These are phyloP conservation scores for Leccinum subrobustum DNA, from an alignment of 1,284 basidiomycete species.

Conservation along the genomic window DNA sequence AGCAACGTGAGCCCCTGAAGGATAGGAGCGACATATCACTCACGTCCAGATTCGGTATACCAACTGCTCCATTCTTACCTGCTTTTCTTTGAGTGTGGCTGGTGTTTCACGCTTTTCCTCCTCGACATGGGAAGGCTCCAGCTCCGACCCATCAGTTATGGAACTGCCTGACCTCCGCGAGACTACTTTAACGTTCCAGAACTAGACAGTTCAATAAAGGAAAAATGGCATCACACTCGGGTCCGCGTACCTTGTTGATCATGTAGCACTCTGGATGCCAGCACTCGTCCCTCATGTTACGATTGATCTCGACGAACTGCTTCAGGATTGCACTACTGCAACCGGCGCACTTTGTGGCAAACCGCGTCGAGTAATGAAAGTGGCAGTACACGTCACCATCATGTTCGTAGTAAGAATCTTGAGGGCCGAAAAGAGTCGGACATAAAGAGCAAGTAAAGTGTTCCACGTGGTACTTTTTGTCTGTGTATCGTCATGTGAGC, in stretches of 20 bases:
- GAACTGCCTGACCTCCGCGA: conserved; percentile 68
- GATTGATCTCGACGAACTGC: conserved; percentile 99
- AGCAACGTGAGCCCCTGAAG: conserved; percentile 8
- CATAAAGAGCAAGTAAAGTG: conserved; percentile 99
- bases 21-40: conserved; percentile 28
- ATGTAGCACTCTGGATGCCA: conserved; percentile 99
- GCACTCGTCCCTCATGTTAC: conserved; percentile 97
- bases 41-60: conserved; percentile 99
- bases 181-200: conserved; percentile 98
- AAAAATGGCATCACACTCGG: conserved; percentile 1
- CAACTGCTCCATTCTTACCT: conserved; percentile 94
- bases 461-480: conserved; percentile 99
- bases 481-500: conserved; percentile 43
- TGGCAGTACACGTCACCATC: conserved; percentile 95
- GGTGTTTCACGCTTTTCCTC: conserved; percentile 84
- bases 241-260: conserved; percentile 87
- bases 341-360: conserved; percentile 97
- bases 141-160: conserved; percentile 51
- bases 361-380: conserved; percentile 97
- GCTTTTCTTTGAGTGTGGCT: conserved; percentile 85
- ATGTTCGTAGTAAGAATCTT: conserved; percentile 99
- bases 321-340: conserved; percentile 99
- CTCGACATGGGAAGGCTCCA: conserved; percentile 58
- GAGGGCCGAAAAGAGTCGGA: conserved; percentile 93
- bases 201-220: conserved; percentile 48